These are phyloP conservation scores for Collybiopsis confluens DNA, from an alignment of 768 basidiomycete species.

Conservation along the genomic window DNA sequence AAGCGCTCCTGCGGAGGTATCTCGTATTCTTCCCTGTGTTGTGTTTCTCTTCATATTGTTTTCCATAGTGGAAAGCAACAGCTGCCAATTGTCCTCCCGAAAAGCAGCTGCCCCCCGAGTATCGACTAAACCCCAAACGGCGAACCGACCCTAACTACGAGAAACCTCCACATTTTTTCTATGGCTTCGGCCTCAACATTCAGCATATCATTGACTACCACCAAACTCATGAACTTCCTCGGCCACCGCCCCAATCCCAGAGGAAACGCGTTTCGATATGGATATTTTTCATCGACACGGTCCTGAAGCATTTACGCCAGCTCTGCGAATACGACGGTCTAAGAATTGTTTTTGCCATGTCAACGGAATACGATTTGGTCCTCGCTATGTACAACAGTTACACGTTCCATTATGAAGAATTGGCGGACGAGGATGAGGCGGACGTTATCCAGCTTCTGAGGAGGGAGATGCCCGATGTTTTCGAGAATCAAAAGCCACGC, in stretches of 20 bases:
- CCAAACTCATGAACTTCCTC: not conserved
- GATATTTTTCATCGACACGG: not conserved
- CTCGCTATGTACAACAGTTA: not conserved
- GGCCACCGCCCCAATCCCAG: not conserved
- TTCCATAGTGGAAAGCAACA: not conserved
- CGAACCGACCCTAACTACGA: not conserved
- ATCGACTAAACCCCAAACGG: not conserved
- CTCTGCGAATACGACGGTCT: not conserved
- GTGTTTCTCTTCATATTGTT: not conserved
- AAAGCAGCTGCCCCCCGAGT: not conserved
- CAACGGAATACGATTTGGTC: not conserved
- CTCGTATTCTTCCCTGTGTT: no score
- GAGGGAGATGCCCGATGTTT: not conserved
- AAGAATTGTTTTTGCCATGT: not conserved
- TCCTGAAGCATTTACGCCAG: not conserved
- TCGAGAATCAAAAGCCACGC: not conserved
- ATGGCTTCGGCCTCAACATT: not conserved
- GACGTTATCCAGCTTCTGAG: not conserved
- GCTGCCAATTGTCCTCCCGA: not conserved
- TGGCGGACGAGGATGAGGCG: not conserved
- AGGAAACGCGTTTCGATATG: not conserved
- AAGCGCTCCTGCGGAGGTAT: no score
- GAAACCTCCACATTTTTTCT: not conserved
- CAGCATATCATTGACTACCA: not conserved
- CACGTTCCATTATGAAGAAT: not conserved